These are phyloP conservation scores for Fusarium sterilihyphosum DNA, from an alignment of 2,329 filamentous ascomycete genomes.

Conservation along the genomic window DNA sequence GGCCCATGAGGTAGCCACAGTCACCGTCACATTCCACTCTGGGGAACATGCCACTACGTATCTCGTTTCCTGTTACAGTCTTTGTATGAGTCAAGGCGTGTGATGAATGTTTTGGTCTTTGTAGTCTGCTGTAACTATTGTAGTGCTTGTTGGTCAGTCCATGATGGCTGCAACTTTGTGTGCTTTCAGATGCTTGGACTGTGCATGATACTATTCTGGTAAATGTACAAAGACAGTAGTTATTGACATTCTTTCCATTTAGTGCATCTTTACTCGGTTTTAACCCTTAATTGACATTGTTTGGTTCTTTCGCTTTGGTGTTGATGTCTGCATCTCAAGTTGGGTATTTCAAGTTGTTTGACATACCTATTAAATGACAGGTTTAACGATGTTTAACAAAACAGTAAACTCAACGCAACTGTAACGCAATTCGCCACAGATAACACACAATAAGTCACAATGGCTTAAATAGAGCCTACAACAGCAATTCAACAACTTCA, in stretches of 20 bases:
- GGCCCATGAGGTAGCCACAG: neutral
- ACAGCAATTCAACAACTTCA: neutral
- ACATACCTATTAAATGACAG: too few relatives aligned
- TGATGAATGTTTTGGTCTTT: neutral
- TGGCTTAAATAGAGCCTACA: neutral
- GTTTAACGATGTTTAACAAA: neutral
- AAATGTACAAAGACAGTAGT: neutral
- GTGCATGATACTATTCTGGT: neutral
- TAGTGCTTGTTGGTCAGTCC: neutral
- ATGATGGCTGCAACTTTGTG: neutral
- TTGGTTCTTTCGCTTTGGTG: neutral
- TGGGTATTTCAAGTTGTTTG: neutral
- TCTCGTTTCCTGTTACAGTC: neutral
- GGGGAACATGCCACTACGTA: slow-evolving; percentile 8
- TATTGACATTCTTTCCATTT: neutral
- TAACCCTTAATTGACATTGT: neutral
- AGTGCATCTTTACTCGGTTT: too few relatives aligned
- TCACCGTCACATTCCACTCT: neutral
- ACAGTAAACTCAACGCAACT: neutral
- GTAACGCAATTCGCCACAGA: neutral
- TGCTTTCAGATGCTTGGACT: neutral
- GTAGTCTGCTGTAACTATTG: neutral
- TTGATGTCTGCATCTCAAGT: neutral
- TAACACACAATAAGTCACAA: neutral
- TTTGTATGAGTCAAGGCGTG: neutral